Evolutionary conservation across 768 basidiomycete species (phyloP), one percentile per base, ranked within the genome.

Genomic region (Lentinula raphanica): DNA sequence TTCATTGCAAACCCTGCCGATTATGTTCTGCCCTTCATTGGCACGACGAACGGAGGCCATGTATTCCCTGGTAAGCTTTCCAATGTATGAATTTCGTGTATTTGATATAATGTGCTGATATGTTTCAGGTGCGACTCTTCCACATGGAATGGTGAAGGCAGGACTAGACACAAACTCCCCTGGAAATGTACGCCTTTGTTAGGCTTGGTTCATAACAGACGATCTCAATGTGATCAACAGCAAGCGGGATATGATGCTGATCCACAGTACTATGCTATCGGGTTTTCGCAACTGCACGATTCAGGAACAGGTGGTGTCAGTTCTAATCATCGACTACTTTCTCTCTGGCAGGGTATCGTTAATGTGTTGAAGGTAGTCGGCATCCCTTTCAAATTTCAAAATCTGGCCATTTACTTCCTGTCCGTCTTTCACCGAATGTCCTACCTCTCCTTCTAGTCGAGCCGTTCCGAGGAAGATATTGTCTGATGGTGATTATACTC

Each of bases 81-180:
- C n/a, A n/a, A n/a, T n/a, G n/a, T n/a, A n/a, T n/a, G n/a, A n/a
- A 40, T 29, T 28, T 15, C 23, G 39, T 32, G 28, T 28, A 40
- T 44, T 15, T 50, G 21, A 3, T 50, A 38, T 50, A 17, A 45
- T 3, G 19, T n/a, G 49, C 21, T 40, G n/a, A n/a, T n/a, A 54
- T 23, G 13, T 36, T 21, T 3, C 45, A 84, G 85, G 85, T 42
- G 84, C 83, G 0, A 86, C 83, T 2, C 64, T 84, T 21, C 86
- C 86, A 2, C 84, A 86, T 68, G 85, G 86, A n/a, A 84, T 86
- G 85, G 77, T 81, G 15, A 87, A 87, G 70, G 78, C 72, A 2
- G 85, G 85, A 6, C 80, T 86, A 78, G 85, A 87, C 64, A 86
- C 84, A 0, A 82, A 86, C 63, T 83, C 83, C 12, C 81, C 83